Evolutionary conservation across 202 grass and related monocot species (phyloP).

Genomic region (Brachypodium distachyon): DNA sequence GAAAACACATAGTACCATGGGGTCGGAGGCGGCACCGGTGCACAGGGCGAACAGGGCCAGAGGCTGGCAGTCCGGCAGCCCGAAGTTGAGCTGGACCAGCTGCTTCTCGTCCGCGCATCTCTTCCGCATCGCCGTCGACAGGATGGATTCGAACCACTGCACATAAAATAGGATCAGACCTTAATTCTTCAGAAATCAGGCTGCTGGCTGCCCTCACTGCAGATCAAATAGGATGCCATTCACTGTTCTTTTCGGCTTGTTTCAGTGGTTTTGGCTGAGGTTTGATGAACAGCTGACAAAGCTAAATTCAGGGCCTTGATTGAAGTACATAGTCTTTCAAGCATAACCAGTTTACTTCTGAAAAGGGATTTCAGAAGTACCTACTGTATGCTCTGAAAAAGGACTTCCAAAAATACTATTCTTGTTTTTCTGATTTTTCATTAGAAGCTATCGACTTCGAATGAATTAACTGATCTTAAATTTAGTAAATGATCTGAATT

Average conservation of each 20-base stretch:
- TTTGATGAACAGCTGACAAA: background rate
- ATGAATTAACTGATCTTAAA: too few species aligned
- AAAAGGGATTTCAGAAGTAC: background rate
- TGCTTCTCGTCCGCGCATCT: slow-evolving; percentile 74
- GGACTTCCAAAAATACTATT: background rate
- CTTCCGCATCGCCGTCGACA: slow-evolving; percentile 72
- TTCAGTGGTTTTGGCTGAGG: too few species aligned
- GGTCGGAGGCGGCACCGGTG: slow-evolving; percentile 84
- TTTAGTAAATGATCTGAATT: too few species aligned
- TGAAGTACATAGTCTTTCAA: background rate
- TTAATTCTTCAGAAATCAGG: background rate
- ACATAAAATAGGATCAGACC: background rate
- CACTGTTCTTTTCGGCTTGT: background rate
- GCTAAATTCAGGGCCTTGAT: background rate
- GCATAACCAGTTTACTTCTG: background rate
- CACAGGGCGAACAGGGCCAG: slow-evolving; percentile 74
- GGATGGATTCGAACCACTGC: slow-evolving; percentile 88
- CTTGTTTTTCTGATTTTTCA: background rate
- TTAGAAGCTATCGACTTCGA: background rate
- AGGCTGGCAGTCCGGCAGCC: slow-evolving; percentile 54
- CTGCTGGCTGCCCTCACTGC: background rate
- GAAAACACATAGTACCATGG: too few species aligned
- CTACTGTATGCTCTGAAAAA: background rate
- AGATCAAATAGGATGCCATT: too few species aligned
- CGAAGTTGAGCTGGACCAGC: slow-evolving; percentile 69